These are phyloP conservation scores for Syzygium grande DNA, from an alignment of 345 rosid species.

Conservation along the genomic window DNA sequence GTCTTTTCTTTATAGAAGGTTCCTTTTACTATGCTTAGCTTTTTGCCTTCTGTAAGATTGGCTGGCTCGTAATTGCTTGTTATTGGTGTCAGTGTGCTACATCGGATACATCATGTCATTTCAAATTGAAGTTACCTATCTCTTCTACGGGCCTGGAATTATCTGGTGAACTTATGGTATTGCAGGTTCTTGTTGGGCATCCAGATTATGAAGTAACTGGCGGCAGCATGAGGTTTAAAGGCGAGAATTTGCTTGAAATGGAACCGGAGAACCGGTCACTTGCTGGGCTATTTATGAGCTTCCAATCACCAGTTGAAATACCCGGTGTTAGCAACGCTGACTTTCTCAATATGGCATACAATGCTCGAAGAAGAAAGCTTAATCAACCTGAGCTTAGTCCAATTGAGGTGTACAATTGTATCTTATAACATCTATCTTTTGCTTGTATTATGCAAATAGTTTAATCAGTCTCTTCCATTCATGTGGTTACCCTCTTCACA, in stretches of 20 bases:
- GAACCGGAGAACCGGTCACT: slow-evolving; percentile 94
- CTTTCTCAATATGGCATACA: slow-evolving; percentile 91
- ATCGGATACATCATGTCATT: neutral
- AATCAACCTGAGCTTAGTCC: slow-evolving; percentile 85
- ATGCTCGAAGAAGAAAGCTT: slow-evolving; percentile 76
- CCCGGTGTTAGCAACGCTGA: slow-evolving; percentile 92
- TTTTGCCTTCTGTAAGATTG: neutral
- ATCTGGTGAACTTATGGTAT: neutral
- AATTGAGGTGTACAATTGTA: slow-evolving; percentile 43
- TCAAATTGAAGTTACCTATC: neutral
- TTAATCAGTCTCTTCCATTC: neutral
- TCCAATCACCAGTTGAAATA: slow-evolving; percentile 85
- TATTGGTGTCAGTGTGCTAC: neutral
- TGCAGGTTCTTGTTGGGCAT: slow-evolving; percentile 93
- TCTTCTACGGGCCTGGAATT: neutral
- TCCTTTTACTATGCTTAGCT: neutral
- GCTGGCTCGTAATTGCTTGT: neutral
- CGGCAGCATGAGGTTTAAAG: slow-evolving; percentile 61
- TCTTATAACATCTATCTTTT: neutral
- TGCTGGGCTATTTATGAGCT: slow-evolving; percentile 95
- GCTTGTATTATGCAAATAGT: neutral
- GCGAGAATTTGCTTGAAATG: slow-evolving; percentile 58
- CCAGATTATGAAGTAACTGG: slow-evolving; percentile 92
- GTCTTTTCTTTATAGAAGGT: neutral
- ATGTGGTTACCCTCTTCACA: neutral